These are phyloP conservation scores for Leccinum griseonigrum DNA, from an alignment of 1,284 basidiomycete species.

Conservation along the genomic window DNA sequence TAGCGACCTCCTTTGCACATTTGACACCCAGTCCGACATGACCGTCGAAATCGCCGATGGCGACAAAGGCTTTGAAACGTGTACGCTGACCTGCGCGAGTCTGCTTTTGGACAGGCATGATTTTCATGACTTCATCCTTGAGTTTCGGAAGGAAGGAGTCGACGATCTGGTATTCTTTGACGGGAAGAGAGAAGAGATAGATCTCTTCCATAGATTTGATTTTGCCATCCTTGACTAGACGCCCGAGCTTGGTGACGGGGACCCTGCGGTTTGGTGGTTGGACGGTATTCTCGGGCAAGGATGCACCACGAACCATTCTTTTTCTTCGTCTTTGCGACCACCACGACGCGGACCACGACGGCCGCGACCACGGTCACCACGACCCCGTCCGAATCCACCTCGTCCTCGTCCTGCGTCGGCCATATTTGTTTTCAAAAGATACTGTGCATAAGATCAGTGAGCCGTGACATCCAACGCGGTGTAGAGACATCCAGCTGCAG, in stretches of 20 bases:
- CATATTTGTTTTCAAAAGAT: constrained; percentile 45
- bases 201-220: constrained; percentile 99
- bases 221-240: constrained; percentile 99
- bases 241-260: constrained; percentile 98
- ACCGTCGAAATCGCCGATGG: constrained; percentile 97
- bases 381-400: constrained; percentile 87
- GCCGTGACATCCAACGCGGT: constrained; percentile 16
- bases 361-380: constrained; percentile 81
- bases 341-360: constrained; percentile 93
- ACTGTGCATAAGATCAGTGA: constrained; percentile 27
- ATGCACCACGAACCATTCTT: constrained; percentile 83
- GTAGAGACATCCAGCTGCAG: constrained; percentile 27
- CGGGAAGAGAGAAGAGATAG: constrained; percentile 99
- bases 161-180: constrained; percentile 98
- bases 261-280: constrained; percentile 54
- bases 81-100: constrained; percentile 99
- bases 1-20: constrained; percentile 99
- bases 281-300: not conserved
- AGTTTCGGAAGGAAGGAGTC: constrained; percentile 97
- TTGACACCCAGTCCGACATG: constrained; percentile 99
- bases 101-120: constrained; percentile 99
- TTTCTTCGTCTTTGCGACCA: constrained; percentile 98
- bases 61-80: constrained; percentile 99
- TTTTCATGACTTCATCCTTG: constrained; percentile 99
- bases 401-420: constrained; percentile 80